Base-by-base conservation (phyloP, 148 eudicot genomes). In the Tetragonia tetragonoides region DNA sequence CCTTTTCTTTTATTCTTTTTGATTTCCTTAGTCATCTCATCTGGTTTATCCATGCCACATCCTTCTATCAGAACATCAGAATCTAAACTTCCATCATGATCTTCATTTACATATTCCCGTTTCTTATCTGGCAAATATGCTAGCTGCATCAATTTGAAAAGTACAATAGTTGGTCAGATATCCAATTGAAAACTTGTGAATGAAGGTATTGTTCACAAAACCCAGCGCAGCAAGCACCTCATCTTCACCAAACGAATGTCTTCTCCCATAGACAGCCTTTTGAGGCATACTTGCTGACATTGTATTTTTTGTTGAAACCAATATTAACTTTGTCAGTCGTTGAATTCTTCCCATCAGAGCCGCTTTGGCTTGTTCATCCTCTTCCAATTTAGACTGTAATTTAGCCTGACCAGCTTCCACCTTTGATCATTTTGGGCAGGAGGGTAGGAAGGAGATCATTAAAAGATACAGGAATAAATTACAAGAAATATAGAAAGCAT, bases 291-390 rank as follows among this genome's bases (percentile, higher is more conserved):
- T 78, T 49, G 82, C 80, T 68, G 85, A 82, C 51, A 81, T 39
- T 72, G 88, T 78, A 81, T 69, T 90, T 86, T 88, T 92, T 17
- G 97, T 84, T 16, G 97, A 92, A 81, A 92, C 97, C 74, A 92
- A 79, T 53, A 92, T 92, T 75, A 92, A 73, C 75, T 92, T 92
- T 60, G 93, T 92, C 53, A 92, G 82, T 77, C 97, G 88, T 68
- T 92, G 97, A 63, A 92, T 92, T 83, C 97, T 90, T 77, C 97
- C 86, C 89, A 88, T 86, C 59, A 92, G 86, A 81, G 97, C 97
- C 44, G 97, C 97, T 79, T 90, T 92, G 24, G 88, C 92, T 75
- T 92, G 87, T 74, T 92, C 97, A 66, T 92, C 97, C 72, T 92
- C 97, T 78, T 92, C 97, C 75, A 88, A 73, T 70, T 88, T 85